Conservation (phyloP, 1,284 basidiomycete genomes). For the Ganoderma lucidum region DNA sequence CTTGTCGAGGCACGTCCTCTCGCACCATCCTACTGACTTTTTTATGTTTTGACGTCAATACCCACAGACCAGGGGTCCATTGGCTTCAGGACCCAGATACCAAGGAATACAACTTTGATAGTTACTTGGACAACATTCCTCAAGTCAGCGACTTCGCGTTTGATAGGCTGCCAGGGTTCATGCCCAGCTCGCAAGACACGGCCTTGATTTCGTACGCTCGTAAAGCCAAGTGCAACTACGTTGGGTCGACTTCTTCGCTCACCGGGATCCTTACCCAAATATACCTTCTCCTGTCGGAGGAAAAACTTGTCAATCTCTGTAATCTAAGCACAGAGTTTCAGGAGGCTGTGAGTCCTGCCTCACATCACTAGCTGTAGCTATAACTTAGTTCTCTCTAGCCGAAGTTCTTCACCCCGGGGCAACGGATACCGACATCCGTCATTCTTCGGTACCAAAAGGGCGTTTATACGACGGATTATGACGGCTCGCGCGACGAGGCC, state of each 20-base stretch:
- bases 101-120: constrained; percentile 87
- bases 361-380: neutral
- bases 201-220: constrained; percentile 74
- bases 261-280: constrained; percentile 87
- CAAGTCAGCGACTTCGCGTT: constrained; percentile 92
- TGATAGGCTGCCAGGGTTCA: constrained; percentile 79
- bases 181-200: constrained; percentile 86
- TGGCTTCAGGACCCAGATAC: constrained; percentile 91
- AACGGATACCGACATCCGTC: constrained; percentile 83
- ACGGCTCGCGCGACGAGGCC: constrained; percentile 56
- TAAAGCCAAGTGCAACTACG: constrained; percentile 67
- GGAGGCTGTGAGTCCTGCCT: constrained; percentile 57
- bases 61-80: constrained; percentile 85
- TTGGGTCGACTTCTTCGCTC: constrained; percentile 93
- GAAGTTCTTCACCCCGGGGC: constrained; percentile 79
- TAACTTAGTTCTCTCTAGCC: constrained; percentile 48
- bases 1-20: constrained; percentile 76
- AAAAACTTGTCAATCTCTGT: constrained; percentile 67
- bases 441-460: constrained; percentile 71
- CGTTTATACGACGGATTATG: constrained; percentile 84
- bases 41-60: neutral
- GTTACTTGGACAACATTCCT: constrained; percentile 76
- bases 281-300: constrained; percentile 83
- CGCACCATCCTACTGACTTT: neutral
- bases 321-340: constrained; percentile 67